A percentile compares a stretch with the other conserved stretches of the same genome.
Conservation (phyloP, 306 rosid species). For the Quillaja saponaria region DNA sequence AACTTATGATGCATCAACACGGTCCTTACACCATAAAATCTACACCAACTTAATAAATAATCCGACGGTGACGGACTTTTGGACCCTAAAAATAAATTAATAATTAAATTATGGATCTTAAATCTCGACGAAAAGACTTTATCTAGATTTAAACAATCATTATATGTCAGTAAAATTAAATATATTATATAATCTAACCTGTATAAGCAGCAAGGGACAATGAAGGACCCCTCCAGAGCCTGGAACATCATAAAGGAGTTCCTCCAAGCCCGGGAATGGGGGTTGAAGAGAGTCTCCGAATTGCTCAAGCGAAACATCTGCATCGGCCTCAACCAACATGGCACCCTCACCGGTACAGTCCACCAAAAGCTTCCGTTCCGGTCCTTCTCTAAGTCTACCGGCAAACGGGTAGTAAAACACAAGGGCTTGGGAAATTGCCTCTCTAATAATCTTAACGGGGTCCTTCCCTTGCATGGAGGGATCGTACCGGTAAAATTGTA, state of each 20-base stretch:
- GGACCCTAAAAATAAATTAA: no score
- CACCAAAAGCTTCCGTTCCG: constrained; percentile 34
- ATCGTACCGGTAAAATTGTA: constrained; percentile 30
- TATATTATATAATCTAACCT: constrained; percentile 5
- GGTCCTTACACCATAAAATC: no score
- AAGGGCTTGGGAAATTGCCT: constrained; percentile 33
- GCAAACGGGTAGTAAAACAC: constrained; percentile 45
- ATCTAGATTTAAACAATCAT: no score
- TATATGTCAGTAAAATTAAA: no score
- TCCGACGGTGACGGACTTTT: no score
- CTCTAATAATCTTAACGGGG: constrained; percentile 31
- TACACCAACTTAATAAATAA: no score
- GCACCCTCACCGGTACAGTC: constrained; percentile 41
- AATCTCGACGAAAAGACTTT: no score
- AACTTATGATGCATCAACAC: no score
- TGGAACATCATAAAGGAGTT: constrained; percentile 41
- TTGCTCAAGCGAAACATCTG: constrained; percentile 24
- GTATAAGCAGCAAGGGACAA: constrained; percentile 36
- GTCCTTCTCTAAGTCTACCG: constrained; percentile 37
- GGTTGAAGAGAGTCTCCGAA: constrained; percentile 39
- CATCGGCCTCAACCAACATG: constrained; percentile 39
- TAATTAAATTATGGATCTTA: no score
- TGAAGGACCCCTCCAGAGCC: constrained; percentile 22
- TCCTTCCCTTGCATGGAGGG: constrained; percentile 27
- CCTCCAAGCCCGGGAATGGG: constrained; percentile 38